Evolutionary conservation across 2,329 filamentous ascomycete genomes (phyloP), one percentile per base, ranked within the genome.

Genomic region (Magnaporthales sp.): DNA sequence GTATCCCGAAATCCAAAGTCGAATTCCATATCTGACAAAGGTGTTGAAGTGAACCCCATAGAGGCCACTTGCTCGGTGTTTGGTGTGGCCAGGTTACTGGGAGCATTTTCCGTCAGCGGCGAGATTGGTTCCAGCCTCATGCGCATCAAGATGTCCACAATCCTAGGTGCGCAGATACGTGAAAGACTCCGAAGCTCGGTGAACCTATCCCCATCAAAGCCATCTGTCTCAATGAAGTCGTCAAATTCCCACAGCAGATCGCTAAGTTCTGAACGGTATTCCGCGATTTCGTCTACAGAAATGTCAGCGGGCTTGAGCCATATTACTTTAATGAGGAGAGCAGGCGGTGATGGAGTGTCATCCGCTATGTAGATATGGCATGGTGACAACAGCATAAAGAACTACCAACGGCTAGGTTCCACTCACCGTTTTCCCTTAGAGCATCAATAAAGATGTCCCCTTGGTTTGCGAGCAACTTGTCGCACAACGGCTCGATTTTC

Each of bases 161-260:
- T 80, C 64, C 76, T 78, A 1, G 82, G 79, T 1, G 83, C 83
- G 1, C 80, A 78, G 64, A 80, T 80, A 66, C 83, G 79, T 19
- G 81, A 82, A 5, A 80, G 71, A 51, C 78, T 77, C 70, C 82
- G 81, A 4, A 86, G 75, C 69, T 83, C 78, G 22, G 76, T 73
- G 66, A 81, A 86, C 68, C 81, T 83, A 22, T 77, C 77, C 29
- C 76, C 73, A n/a, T 86, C 82, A 68, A 86, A 86, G 27, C 77
- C 77, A 38, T 83, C 80, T 15, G 75, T 70, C 64, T 84, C 81
- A 68, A 82, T 74, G 69, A 77, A 85, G 66, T 86, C 84, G 66
- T 87, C 84, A 70, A 87, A 86, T 65, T 83, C 84, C 79, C 83
- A 87, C 7, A 86, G 74, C 27, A 85, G 71, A 62, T 83, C 79